These are phyloP conservation scores for Lepraria neglecta DNA, from an alignment of 495 filamentous ascomycete species.

Conservation along the genomic window DNA sequence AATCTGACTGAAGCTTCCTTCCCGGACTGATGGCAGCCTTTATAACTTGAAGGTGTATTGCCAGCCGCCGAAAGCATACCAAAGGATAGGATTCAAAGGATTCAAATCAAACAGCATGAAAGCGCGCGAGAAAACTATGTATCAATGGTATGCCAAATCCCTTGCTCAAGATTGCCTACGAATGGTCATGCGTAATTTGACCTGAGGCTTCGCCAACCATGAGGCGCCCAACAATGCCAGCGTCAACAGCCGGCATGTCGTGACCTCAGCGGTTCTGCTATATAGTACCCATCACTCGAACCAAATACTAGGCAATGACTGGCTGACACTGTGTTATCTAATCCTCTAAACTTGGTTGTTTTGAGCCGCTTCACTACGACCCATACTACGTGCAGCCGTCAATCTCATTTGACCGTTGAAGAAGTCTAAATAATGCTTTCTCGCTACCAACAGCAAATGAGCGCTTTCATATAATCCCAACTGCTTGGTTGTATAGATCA, in stretches of 20 bases:
- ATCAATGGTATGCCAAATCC: conserved; percentile 10
- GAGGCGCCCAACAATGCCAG: conserved; percentile 10
- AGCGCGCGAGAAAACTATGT: conserved; percentile 17
- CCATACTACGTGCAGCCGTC: background rate
- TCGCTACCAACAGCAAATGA: background rate
- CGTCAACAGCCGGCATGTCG: conserved; percentile 23
- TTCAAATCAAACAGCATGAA: conserved; percentile 1
- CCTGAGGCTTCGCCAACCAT: conserved; percentile 6
- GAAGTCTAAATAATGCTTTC: conserved; percentile 7
- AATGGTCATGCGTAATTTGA: conserved; percentile 12
- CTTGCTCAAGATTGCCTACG: background rate
- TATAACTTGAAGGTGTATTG: conserved; percentile 10
- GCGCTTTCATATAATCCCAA: background rate
- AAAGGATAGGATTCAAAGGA: background rate
- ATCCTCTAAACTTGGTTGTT: conserved; percentile 6
- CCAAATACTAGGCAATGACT: conserved; percentile 10
- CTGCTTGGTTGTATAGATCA: background rate
- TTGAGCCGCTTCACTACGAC: conserved; percentile 4
- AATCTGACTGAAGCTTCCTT: conserved; percentile 6
- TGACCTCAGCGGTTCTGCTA: conserved; percentile 22
- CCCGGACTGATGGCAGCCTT: conserved; percentile 12
- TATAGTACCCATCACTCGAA: background rate
- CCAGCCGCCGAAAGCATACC: conserved; percentile 17
- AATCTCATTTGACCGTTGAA: conserved; percentile 8
- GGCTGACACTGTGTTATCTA: conserved; percentile 16